Conservation (phyloP, 2,329 filamentous ascomycete species). For the Knoxdaviesia capensis region DNA sequence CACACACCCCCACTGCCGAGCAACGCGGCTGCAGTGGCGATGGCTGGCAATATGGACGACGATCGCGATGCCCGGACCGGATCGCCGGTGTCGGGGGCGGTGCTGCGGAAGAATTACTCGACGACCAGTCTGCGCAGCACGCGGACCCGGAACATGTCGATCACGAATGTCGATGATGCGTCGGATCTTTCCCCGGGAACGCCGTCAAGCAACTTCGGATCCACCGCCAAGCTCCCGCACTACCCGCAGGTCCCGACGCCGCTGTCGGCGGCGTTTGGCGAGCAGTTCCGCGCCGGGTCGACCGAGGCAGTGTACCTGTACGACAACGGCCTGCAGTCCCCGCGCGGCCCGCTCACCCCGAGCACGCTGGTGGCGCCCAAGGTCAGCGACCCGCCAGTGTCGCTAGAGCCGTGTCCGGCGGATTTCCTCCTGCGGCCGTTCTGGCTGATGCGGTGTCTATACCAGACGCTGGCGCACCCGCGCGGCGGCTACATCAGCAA, state of each 20-base stretch:
- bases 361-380: slow-evolving; percentile 44
- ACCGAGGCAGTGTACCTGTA: slow-evolving; percentile 62
- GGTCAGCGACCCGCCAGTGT: slow-evolving; percentile 43
- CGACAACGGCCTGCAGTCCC: slow-evolving; percentile 53
- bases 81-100: slow-evolving; percentile 29
- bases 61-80: slow-evolving; percentile 21
- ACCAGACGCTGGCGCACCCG: slow-evolving; percentile 79
- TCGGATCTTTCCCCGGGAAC: slow-evolving; percentile 54
- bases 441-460: slow-evolving; percentile 91
- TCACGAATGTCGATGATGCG: slow-evolving; percentile 37
- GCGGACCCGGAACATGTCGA: slow-evolving; percentile 54
- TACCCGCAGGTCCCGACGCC: slow-evolving; percentile 50
- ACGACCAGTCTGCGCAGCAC: slow-evolving; percentile 51
- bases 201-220: slow-evolving; percentile 48
- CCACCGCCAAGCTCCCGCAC: slow-evolving; percentile 24
- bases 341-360: slow-evolving; percentile 36
- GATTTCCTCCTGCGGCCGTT: slow-evolving; percentile 83
- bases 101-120: slow-evolving; percentile 48
- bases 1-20: too few species aligned
- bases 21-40: too few species aligned
- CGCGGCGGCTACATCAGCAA: slow-evolving; percentile 82
- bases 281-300: slow-evolving; percentile 33
- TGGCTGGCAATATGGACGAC: slow-evolving; percentile 8
- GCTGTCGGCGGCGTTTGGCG: slow-evolving; percentile 38
- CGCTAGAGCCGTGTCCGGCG: slow-evolving; percentile 79